These are phyloP conservation scores for Ampelomyces quisqualis DNA, from an alignment of 2,329 filamentous ascomycete genomes.

Conservation along the genomic window DNA sequence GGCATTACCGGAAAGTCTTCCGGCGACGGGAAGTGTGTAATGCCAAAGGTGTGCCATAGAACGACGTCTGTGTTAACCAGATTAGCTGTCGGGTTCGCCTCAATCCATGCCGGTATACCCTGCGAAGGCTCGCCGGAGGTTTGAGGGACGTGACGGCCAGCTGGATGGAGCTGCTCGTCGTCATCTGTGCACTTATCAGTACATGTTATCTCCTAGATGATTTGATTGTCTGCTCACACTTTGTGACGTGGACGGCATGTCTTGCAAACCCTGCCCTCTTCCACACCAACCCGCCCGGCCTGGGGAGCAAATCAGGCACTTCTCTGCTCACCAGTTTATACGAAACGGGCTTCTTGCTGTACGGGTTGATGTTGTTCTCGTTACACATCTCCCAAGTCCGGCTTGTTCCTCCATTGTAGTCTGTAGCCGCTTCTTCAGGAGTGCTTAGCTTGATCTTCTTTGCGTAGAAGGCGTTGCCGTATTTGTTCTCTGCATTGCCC, in stretches of 20 bases:
- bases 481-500: constrained; percentile 78
- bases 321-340: constrained; percentile 92
- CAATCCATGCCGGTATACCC: constrained; percentile 75
- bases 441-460: constrained; percentile 79
- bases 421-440: constrained; percentile 66
- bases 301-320: constrained; percentile 74
- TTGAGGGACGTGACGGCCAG: constrained; percentile 83
- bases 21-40: constrained; percentile 84
- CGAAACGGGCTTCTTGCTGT: constrained; percentile 78
- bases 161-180: constrained; percentile 80
- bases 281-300: constrained; percentile 79
- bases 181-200: constrained; percentile 56
- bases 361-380: constrained; percentile 77
- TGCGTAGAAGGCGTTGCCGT: constrained; percentile 88
- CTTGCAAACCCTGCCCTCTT: constrained; percentile 85
- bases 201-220: background rate
- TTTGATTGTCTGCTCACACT: constrained; percentile 60
- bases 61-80: constrained; percentile 85
- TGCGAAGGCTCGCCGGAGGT: constrained; percentile 75
- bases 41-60: constrained; percentile 90
- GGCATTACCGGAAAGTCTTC: constrained; percentile 96
- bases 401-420: constrained; percentile 77
- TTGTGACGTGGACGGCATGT: constrained; percentile 85
- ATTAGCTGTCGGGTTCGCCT: constrained; percentile 63
- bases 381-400: constrained; percentile 92